Evolutionary conservation across 768 basidiomycete species (phyloP).

Genomic region (Agrocybe chaxingu): DNA sequence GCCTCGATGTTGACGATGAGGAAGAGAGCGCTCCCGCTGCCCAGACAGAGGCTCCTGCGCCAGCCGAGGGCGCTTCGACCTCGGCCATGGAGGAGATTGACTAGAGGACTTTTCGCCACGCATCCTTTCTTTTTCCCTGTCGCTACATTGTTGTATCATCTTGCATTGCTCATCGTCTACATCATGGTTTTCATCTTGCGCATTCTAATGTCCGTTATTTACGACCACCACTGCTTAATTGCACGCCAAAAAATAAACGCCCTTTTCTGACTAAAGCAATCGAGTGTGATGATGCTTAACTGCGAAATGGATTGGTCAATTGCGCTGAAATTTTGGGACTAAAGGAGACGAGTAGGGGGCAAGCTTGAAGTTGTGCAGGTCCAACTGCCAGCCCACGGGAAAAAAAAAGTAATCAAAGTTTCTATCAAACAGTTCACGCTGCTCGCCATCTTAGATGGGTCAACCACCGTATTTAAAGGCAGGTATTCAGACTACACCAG

Average conservation of each 20-base stretch:
- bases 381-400: not conserved
- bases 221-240: slow-evolving; percentile 10
- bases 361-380: not conserved
- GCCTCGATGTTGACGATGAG: slow-evolving; percentile 86
- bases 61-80: slow-evolving; percentile 57
- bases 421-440: too few species aligned
- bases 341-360: too few species aligned
- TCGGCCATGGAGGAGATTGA: slow-evolving; percentile 98
- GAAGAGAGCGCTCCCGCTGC: slow-evolving; percentile 47
- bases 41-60: slow-evolving; percentile 43
- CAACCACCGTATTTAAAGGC: too few species aligned
- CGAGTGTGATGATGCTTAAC: too few species aligned
- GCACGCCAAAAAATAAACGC: slow-evolving; percentile 13
- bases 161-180: slow-evolving; percentile 23
- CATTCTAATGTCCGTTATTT: slow-evolving; percentile 12
- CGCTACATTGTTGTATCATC: slow-evolving; percentile 26
- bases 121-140: slow-evolving; percentile 21
- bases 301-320: too few species aligned
- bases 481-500: too few species aligned
- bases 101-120: slow-evolving; percentile 34
- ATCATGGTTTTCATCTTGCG: slow-evolving; percentile 12
- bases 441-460: too few species aligned
- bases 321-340: too few species aligned
- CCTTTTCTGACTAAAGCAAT: not conserved
- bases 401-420: too few species aligned